These are phyloP conservation scores for Podosphaera fusca DNA, from an alignment of 2,329 filamentous ascomycete genomes.

Conservation along the genomic window DNA sequence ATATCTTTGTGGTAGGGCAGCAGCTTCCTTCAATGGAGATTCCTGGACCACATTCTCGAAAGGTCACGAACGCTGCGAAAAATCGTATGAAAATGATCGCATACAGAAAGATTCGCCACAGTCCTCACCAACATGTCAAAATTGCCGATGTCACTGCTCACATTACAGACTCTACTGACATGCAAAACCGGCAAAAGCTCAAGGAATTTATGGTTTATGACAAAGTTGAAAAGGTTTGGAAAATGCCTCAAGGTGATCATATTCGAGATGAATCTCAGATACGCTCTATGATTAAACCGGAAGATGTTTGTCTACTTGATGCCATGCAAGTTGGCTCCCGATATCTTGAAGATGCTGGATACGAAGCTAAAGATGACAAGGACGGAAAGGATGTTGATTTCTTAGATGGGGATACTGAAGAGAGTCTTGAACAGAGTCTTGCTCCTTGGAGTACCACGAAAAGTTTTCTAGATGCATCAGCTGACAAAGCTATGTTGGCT, in stretches of 20 bases:
- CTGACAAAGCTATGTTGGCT: conserved; percentile 90
- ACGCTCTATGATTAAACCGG: conserved; percentile 74
- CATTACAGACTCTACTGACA: conserved; percentile 78
- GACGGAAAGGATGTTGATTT: conserved; percentile 45
- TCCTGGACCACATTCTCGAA: conserved; percentile 77
- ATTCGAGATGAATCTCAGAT: conserved; percentile 64
- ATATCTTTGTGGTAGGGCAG: conserved; percentile 78
- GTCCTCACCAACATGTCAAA: conserved; percentile 41
- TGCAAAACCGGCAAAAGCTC: conserved; percentile 88
- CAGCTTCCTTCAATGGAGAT: conserved; percentile 82
- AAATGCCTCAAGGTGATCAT: conserved; percentile 45
- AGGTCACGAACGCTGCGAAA: conserved; percentile 92
- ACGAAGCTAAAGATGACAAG: conserved; percentile 40
- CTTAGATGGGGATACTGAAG: conserved; percentile 21
- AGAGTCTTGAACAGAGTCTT: conserved; percentile 55
- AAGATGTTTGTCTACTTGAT: conserved; percentile 84
- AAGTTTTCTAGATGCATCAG: conserved; percentile 82
- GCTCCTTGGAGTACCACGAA: conserved; percentile 94
- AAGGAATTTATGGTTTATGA: conserved; percentile 90
- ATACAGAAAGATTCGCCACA: conserved; percentile 67
- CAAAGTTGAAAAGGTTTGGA: conserved; percentile 67
- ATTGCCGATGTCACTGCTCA: conserved; percentile 78
- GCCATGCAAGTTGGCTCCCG: conserved; percentile 92
- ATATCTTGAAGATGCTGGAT: conserved; percentile 76
- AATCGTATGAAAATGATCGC: conserved; percentile 91